Evolutionary conservation across 768 basidiomycete species (phyloP).

Genomic region (Tulasnella sp.): DNA sequence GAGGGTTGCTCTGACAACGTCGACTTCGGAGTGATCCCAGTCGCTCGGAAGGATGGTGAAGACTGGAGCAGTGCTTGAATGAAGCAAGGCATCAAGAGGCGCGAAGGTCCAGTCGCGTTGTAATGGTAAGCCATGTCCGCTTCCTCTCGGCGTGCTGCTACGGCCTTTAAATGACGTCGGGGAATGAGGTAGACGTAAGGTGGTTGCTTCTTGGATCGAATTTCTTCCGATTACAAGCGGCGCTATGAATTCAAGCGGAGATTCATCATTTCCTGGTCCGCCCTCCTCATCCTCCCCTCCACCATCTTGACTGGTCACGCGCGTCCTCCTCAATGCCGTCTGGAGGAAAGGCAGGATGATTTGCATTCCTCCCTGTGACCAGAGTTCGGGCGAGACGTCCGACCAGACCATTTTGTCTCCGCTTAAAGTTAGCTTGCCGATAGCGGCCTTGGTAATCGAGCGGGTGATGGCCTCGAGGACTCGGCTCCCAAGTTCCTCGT

Average conservation of each 20-base stretch:
- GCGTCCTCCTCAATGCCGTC: constrained; percentile 31
- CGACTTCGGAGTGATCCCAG: constrained; percentile 74
- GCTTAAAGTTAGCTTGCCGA: constrained; percentile 9
- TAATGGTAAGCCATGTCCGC: constrained; percentile 23
- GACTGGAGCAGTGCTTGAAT: constrained; percentile 60
- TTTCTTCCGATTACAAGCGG: constrained; percentile 39
- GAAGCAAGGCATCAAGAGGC: constrained; percentile 67
- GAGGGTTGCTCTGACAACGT: constrained; percentile 59
- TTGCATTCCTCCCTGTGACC: constrained; percentile 21
- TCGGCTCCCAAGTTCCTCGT: constrained; percentile 47
- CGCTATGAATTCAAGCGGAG: constrained; percentile 20
- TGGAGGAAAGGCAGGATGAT: constrained; percentile 51
- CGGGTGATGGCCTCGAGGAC: constrained; percentile 27
- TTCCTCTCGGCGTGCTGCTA: constrained; percentile 34
- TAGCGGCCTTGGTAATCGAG: constrained; percentile 20
- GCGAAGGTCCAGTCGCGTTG: constrained; percentile 53
- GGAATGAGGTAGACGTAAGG: constrained; percentile 16
- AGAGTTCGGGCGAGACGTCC: constrained; percentile 6
- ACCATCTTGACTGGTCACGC: constrained; percentile 29
- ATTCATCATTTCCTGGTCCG: background rate
- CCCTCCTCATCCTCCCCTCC: constrained; percentile 2
- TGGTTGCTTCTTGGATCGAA: constrained; percentile 34
- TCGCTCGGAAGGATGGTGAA: constrained; percentile 52
- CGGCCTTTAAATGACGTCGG: constrained; percentile 33
- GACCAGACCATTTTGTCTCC: constrained; percentile 13